Evolutionary conservation across 805 yeast genomes (phyloP).

Genomic region (Hanseniaspora occidentalis): DNA sequence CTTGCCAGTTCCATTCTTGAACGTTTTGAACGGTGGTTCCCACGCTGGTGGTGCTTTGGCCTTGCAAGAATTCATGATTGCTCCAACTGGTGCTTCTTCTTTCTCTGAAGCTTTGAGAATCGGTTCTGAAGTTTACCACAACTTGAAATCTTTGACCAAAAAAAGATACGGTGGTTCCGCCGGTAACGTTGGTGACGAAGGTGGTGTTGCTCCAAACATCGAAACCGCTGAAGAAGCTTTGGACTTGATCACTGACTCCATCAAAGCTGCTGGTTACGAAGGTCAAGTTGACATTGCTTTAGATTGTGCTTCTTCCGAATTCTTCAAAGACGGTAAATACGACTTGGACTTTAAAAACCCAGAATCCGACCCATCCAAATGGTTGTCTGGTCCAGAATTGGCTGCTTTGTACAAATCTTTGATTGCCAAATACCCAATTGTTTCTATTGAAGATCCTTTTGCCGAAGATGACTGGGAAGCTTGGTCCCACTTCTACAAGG

Average conservation of each 20-base stretch:
- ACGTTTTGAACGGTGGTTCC: slow-evolving; percentile 98
- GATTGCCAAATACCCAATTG: slow-evolving; percentile 88
- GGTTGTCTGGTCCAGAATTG: slow-evolving; percentile 82
- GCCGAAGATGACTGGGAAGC: slow-evolving; percentile 99
- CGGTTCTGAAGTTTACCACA: slow-evolving; percentile 97
- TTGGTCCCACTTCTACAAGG: slow-evolving; percentile 79
- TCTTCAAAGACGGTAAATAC: slow-evolving; percentile 93
- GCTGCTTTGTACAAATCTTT: slow-evolving; percentile 73
- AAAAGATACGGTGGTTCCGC: slow-evolving; percentile 95
- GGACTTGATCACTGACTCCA: slow-evolving; percentile 83
- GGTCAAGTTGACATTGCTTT: slow-evolving; percentile 87
- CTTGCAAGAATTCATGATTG: slow-evolving; percentile 99
- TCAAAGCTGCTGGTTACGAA: slow-evolving; percentile 88
- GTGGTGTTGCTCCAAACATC: slow-evolving; percentile 99
- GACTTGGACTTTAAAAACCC: slow-evolving; percentile 99
- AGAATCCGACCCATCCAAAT: slow-evolving; percentile 75
- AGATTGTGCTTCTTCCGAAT: slow-evolving; percentile 96
- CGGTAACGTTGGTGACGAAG: slow-evolving; percentile 99
- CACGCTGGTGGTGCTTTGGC: slow-evolving; percentile 99
- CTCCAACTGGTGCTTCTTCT: slow-evolving; percentile 79
- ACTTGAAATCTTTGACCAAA: slow-evolving; percentile 84
- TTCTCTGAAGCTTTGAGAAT: slow-evolving; percentile 95
- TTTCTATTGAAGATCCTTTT: slow-evolving; percentile 97
- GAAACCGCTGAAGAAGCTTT: slow-evolving; percentile 93
- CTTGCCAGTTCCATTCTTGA: slow-evolving; percentile 97